phyloP scores from a whole-genome alignment of 2,329 filamentous ascomycete genomes.

The Capronia epimyces region DNA sequence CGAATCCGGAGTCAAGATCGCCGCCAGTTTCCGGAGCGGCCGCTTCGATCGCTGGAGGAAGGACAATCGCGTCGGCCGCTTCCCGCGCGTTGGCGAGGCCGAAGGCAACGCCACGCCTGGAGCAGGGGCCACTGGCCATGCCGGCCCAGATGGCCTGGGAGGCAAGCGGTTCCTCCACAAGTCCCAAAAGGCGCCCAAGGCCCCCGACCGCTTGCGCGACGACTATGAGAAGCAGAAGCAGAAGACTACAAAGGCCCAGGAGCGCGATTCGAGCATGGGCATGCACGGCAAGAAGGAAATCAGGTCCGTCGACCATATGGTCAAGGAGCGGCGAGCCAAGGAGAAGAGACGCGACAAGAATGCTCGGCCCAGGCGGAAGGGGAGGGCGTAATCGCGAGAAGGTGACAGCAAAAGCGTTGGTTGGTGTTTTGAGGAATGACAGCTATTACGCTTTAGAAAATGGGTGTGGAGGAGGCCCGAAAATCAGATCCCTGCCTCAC shows the following conservation, averaged over 20 bases:
- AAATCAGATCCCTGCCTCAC: no score
- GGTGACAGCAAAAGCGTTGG: neutral
- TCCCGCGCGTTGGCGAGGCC: slow-evolving; percentile 76
- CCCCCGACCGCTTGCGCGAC: slow-evolving; percentile 84
- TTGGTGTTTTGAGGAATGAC: neutral
- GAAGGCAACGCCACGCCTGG: slow-evolving; percentile 48
- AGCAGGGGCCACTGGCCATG: neutral
- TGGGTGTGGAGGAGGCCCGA: no score
- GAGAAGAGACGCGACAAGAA: slow-evolving; percentile 82
- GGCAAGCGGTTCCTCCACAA: slow-evolving; percentile 74
- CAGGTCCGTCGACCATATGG: slow-evolving; percentile 75
- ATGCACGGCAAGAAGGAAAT: slow-evolving; percentile 23
- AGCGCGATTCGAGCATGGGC: slow-evolving; percentile 47
- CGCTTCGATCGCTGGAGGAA: slow-evolving; percentile 91
- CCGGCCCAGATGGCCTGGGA: slow-evolving; percentile 28
- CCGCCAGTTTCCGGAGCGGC: slow-evolving; percentile 85
- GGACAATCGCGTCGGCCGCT: slow-evolving; percentile 69
- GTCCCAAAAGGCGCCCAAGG: slow-evolving; percentile 80
- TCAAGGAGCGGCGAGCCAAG: slow-evolving; percentile 71
- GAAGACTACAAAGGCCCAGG: slow-evolving; percentile 77
- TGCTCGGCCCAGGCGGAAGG: slow-evolving; percentile 56
- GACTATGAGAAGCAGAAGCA: slow-evolving; percentile 89
- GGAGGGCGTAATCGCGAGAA: neutral
- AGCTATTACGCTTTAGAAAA: no score
- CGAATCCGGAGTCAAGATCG: slow-evolving; percentile 93